Evolutionary conservation across 495 filamentous ascomycete species (phyloP).

Genomic region (Aspergillus saccharolyticus): DNA sequence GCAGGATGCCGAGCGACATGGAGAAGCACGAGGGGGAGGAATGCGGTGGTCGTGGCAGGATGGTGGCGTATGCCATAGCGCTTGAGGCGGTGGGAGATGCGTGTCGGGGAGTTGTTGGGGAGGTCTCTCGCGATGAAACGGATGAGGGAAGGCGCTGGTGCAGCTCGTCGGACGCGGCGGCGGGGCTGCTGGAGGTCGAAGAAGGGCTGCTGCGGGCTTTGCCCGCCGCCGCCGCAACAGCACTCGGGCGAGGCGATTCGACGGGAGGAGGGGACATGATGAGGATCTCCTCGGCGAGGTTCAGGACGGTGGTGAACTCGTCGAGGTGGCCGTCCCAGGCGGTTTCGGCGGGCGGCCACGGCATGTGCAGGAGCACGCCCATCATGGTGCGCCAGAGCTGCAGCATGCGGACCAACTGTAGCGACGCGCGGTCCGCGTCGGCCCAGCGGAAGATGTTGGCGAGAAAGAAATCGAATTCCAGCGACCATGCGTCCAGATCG

Average conservation of each 20-base stretch:
- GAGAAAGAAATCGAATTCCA: not conserved
- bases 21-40: not conserved
- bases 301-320: slow-evolving; percentile 6
- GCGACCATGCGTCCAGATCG: not conserved
- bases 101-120: too few species aligned
- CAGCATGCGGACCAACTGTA: not conserved
- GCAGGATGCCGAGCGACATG: slow-evolving; percentile 4
- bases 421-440: not conserved
- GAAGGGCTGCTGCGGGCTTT: too few species aligned
- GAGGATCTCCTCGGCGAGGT: slow-evolving; percentile 17
- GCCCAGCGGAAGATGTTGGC: not conserved
- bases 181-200: too few species aligned
- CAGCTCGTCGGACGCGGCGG: too few species aligned
- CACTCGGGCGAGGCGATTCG: too few species aligned
- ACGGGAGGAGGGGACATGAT: slow-evolving; percentile 27
- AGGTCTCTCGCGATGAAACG: too few species aligned
- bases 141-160: too few species aligned
- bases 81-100: too few species aligned
- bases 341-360: slow-evolving; percentile 9
- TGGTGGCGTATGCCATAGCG: too few species aligned
- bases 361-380: slow-evolving; percentile 7
- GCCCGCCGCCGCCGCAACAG: too few species aligned
- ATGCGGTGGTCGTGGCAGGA: not conserved
- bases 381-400: slow-evolving; percentile 14
- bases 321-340: slow-evolving; percentile 11